Percentiles rank a stretch among this genome's conserved stretches.
Conservation (phyloP, 1,284 basidiomycete genomes). For the Trichosporon sp. region DNA sequence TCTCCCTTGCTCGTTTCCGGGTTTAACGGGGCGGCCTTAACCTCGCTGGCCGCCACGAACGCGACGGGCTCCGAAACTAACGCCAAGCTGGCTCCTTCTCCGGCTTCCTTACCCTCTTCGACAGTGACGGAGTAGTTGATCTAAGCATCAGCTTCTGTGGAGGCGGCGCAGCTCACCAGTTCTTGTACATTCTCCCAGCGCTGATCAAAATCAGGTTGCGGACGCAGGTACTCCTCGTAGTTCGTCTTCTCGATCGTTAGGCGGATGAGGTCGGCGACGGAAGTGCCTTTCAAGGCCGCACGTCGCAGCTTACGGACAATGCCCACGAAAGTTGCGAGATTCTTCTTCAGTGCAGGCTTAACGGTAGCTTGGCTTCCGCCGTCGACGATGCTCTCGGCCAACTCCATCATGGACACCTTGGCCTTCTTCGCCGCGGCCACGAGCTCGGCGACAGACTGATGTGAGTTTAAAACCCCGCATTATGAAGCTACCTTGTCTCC, state of each 20-base stretch:
- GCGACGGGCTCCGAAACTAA: neutral
- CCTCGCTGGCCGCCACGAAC: neutral
- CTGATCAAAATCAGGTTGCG: conserved; percentile 66
- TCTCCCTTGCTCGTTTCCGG: neutral
- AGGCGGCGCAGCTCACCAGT: conserved; percentile 55
- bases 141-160: conserved; percentile 24
- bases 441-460: conserved; percentile 62
- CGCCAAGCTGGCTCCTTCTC: neutral
- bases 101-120: conserved; percentile 25
- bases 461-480: conserved; percentile 6
- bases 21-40: conserved; percentile 23
- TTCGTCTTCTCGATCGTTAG: conserved; percentile 59
- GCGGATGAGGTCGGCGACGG: conserved; percentile 65
- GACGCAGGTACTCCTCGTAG: conserved; percentile 67
- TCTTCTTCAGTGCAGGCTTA: conserved; percentile 63
- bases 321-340: conserved; percentile 60
- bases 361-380: conserved; percentile 58
- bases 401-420: conserved; percentile 58
- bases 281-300: conserved; percentile 57
- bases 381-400: conserved; percentile 62
- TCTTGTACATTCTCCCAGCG: conserved; percentile 85
- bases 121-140: conserved; percentile 47
- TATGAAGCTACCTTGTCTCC: conserved; percentile 66
- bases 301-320: conserved; percentile 58
- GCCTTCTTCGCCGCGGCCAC: conserved; percentile 56